Evolutionary conservation across 176 grass and related monocot genomes (phyloP).

Genomic region (Bolboschoenus planiculmis): DNA sequence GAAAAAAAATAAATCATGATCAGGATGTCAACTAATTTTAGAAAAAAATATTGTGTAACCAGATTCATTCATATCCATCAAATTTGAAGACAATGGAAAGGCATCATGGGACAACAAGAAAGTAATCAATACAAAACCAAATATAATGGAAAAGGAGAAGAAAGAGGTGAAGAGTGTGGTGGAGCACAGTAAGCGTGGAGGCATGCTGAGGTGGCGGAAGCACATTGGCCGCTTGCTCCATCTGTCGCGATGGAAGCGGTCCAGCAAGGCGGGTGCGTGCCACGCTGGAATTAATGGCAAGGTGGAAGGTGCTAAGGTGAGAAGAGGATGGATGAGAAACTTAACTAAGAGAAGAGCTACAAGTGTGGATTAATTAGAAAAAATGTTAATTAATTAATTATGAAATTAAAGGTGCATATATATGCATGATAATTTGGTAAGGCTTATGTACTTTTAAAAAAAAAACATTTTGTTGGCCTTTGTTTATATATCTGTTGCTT

Average conservation of each 20-base stretch:
- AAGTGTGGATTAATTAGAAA: constrained; percentile 17
- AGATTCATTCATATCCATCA: constrained; percentile 98
- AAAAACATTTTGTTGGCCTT: not conserved
- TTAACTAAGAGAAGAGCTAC: constrained; percentile 47
- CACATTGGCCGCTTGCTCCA: constrained; percentile 70
- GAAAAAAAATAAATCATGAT: not conserved
- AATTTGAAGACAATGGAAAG: constrained; percentile 92
- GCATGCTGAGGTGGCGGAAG: constrained; percentile 59
- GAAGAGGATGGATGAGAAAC: constrained; percentile 56
- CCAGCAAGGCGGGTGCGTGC: constrained; percentile 30
- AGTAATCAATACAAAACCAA: not conserved
- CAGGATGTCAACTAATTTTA: not conserved
- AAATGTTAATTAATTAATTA: not conserved
- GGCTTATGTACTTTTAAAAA: not conserved
- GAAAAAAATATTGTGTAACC: not conserved
- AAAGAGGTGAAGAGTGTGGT: constrained; percentile 22
- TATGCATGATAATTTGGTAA: not conserved
- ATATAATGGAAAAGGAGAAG: not conserved
- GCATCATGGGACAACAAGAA: constrained; percentile 45
- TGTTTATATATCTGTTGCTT: constrained; percentile 19
- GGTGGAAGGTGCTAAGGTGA: constrained; percentile 24
- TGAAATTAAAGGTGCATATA: not conserved
- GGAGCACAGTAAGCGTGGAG: constrained; percentile 44
- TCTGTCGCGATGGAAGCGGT: constrained; percentile 66
- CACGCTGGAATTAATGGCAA: constrained; percentile 34